phyloP scores from a whole-genome alignment of 2,329 filamentous ascomycete genomes.

The Penicillium hordei region DNA sequence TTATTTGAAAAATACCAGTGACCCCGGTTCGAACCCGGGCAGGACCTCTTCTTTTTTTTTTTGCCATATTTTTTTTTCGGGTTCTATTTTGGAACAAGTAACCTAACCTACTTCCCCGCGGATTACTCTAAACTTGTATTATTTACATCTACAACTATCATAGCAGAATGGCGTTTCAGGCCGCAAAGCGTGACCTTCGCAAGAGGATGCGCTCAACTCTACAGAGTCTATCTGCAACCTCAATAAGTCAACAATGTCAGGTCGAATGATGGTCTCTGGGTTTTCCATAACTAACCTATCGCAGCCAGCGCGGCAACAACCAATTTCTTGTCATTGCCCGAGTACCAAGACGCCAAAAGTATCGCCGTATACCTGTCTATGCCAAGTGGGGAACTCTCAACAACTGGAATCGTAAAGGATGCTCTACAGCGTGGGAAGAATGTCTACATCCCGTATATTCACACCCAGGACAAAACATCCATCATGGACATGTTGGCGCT shows the following conservation, averaged over 20 bases:
- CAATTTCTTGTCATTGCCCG: conserved; percentile 64
- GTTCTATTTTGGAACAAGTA: not conserved
- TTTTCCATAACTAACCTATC: conserved; percentile 24
- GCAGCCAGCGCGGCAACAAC: conserved; percentile 66
- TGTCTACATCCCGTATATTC: conserved; percentile 89
- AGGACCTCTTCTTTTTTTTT: not conserved
- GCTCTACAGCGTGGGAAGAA: conserved; percentile 75
- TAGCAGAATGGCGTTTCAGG: conserved; percentile 56
- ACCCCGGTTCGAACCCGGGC: no score
- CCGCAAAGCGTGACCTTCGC: conserved; percentile 75
- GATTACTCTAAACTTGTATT: not conserved
- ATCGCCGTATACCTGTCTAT: conserved; percentile 93
- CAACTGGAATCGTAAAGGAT: conserved; percentile 75
- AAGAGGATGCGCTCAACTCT: conserved; percentile 67
- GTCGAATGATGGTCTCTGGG: conserved; percentile 9
- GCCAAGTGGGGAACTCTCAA: conserved; percentile 83
- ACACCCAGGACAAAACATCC: conserved; percentile 61
- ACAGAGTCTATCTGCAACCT: conserved; percentile 59
- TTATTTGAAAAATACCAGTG: no score
- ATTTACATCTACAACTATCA: conserved; percentile 10
- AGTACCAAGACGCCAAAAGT: conserved; percentile 71
- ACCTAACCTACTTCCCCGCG: not conserved
- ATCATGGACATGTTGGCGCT: conserved; percentile 96
- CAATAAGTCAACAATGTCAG: conserved; percentile 70
- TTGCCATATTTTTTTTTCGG: not conserved